phyloP scores from a whole-genome alignment of 2,329 filamentous ascomycete species.

The Sporothrix mexicana region DNA sequence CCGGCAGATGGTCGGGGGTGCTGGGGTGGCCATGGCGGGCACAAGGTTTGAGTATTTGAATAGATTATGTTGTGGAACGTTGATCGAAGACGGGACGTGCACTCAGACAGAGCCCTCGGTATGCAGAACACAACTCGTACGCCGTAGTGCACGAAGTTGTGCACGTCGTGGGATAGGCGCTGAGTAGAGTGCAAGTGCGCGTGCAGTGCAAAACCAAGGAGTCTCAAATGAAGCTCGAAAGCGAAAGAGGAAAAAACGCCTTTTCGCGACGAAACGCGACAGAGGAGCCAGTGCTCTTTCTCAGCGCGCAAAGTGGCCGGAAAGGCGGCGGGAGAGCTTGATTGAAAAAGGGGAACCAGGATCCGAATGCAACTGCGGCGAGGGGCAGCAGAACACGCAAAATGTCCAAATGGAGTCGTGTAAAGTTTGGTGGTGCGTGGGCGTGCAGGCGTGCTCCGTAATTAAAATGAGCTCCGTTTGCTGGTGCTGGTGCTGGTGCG shows the following conservation, averaged over 20 bases:
- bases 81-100: background rate
- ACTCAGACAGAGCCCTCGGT: background rate
- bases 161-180: slow-evolving; percentile 1
- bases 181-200: background rate
- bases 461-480: slow-evolving; percentile 32
- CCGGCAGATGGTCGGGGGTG: slow-evolving; percentile 45
- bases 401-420: background rate
- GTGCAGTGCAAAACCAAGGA: background rate
- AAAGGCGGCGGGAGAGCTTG: slow-evolving; percentile 1
- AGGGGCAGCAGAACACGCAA: slow-evolving; percentile 29
- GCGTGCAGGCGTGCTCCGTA: slow-evolving; percentile 22
- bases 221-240: background rate
- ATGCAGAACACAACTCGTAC: slow-evolving; percentile 3
- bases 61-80: background rate
- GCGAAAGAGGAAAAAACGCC: slow-evolving; percentile 18
- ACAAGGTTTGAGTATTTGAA: background rate
- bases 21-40: slow-evolving; percentile 45
- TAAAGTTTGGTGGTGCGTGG: slow-evolving; percentile 3
- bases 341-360: slow-evolving; percentile 31
- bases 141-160: slow-evolving; percentile 12
- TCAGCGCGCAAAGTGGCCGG: background rate
- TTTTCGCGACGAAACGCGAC: slow-evolving; percentile 3
- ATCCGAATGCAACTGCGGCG: slow-evolving; percentile 32
- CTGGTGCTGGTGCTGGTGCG: background rate
- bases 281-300: background rate